These are phyloP conservation scores for Tuber umbilicatum DNA, from an alignment of 495 filamentous ascomycete species.

Conservation along the genomic window DNA sequence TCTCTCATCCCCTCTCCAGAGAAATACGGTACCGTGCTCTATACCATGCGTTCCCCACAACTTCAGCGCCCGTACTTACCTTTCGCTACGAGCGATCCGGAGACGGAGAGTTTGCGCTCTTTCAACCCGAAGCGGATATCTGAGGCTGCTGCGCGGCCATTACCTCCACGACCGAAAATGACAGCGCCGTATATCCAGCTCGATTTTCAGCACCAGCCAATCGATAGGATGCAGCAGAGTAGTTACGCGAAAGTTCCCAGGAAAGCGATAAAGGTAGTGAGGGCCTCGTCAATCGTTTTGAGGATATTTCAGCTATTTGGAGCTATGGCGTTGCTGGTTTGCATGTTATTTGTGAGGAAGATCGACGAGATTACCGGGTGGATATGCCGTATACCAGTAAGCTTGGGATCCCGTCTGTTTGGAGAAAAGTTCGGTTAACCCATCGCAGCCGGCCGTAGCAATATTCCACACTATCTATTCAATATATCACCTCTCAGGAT, in stretches of 20 bases:
- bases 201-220: conserved; percentile 18
- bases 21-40: conserved; percentile 2
- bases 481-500: conserved; percentile 34
- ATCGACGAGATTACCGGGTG: conserved; percentile 33
- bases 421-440: background rate
- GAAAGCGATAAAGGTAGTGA: conserved; percentile 10
- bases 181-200: conserved; percentile 35
- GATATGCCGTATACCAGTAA: conserved; percentile 32
- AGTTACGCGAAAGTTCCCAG: conserved; percentile 15
- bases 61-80: background rate
- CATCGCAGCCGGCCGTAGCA: conserved; percentile 27
- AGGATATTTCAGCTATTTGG: conserved; percentile 23
- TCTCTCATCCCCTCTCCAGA: background rate
- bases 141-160: conserved; percentile 16
- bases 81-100: background rate
- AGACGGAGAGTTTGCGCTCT: background rate
- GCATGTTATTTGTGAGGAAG: conserved; percentile 30
- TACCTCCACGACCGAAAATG: conserved; percentile 17
- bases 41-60: background rate
- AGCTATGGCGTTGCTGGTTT: conserved; percentile 31
- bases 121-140: conserved; percentile 36
- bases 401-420: background rate
- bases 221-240: conserved; percentile 12
- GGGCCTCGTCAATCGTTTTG: conserved; percentile 17
- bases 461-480: conserved; percentile 33